Conservation (phyloP, 805 yeast species). For the Torulaspora gathmanii region DNA sequence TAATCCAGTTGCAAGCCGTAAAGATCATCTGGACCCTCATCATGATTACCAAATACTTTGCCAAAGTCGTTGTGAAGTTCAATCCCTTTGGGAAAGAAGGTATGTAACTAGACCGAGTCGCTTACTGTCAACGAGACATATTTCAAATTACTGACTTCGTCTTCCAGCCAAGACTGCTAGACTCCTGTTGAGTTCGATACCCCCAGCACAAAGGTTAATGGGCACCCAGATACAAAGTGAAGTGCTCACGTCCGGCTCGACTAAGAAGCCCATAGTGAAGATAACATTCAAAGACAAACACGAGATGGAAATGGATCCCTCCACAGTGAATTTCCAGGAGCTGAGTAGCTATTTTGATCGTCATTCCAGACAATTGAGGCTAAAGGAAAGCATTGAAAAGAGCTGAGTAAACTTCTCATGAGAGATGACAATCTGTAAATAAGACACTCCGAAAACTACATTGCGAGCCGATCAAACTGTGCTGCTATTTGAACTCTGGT, state of each 20-base stretch:
- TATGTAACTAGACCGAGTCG: slow-evolving; percentile 29
- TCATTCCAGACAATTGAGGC: slow-evolving; percentile 72
- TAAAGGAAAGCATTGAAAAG: slow-evolving; percentile 62
- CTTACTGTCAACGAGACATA: too few relatives aligned
- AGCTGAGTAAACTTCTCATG: slow-evolving; percentile 16
- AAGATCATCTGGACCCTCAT: neutral
- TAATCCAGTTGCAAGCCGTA: neutral
- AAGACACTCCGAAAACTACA: neutral
- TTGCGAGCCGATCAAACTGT: neutral
- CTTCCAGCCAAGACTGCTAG: slow-evolving; percentile 67
- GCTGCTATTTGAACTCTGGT: neutral
- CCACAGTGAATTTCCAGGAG: slow-evolving; percentile 51
- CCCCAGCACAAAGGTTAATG: slow-evolving; percentile 61
- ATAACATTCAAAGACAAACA: slow-evolving; percentile 82
- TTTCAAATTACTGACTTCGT: neutral
- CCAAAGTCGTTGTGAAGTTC: slow-evolving; percentile 69
- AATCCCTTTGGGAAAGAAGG: slow-evolving; percentile 69
- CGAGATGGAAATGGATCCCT: slow-evolving; percentile 63
- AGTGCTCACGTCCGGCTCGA: slow-evolving; percentile 46
- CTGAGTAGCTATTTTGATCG: slow-evolving; percentile 64
- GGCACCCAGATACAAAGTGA: slow-evolving; percentile 59
- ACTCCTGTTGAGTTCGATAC: slow-evolving; percentile 70
- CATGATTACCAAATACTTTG: slow-evolving; percentile 90
- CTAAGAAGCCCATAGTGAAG: slow-evolving; percentile 54
- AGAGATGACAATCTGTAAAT: neutral